Conservation (phyloP, 345 rosid genomes). For the Orychophragmus violaceus region DNA sequence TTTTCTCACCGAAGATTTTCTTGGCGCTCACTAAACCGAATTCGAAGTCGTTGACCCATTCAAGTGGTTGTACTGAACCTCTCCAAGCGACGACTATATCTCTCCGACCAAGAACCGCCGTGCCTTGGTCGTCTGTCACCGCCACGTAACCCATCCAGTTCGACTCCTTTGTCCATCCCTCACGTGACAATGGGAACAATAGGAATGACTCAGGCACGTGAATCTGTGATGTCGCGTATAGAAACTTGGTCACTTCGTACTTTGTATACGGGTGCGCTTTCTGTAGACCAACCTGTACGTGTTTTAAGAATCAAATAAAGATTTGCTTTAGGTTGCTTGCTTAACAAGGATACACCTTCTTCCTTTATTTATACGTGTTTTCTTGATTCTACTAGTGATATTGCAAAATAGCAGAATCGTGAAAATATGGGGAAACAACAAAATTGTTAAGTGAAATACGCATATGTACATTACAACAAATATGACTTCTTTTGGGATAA, state of each 20-base stretch:
- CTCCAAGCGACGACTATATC: constrained; percentile 86
- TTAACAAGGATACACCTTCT: neutral
- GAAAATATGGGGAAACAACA: neutral
- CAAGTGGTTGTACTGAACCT: constrained; percentile 64
- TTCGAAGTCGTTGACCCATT: constrained; percentile 67
- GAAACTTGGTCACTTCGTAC: constrained; percentile 60
- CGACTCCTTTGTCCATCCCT: constrained; percentile 81
- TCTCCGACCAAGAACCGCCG: constrained; percentile 58
- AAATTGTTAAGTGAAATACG: too few species aligned
- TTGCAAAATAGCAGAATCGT: neutral
- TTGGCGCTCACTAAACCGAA: constrained; percentile 47
- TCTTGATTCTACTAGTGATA: neutral
- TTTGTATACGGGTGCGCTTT: constrained; percentile 47
- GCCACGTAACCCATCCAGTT: constrained; percentile 92
- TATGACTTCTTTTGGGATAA: too few species aligned
- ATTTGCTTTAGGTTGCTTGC: neutral
- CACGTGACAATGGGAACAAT: constrained; percentile 52
- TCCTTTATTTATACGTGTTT: neutral
- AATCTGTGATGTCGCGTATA: constrained; percentile 66
- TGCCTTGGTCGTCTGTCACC: constrained; percentile 71
- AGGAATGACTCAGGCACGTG: constrained; percentile 64
- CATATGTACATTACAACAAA: too few species aligned
- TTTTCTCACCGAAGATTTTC: constrained; percentile 39
- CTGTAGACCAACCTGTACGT: constrained; percentile 38
- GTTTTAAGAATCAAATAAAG: neutral